These are phyloP conservation scores for Colletotrichum sp. DNA, from an alignment of 2,329 filamentous ascomycete genomes.

Conservation along the genomic window DNA sequence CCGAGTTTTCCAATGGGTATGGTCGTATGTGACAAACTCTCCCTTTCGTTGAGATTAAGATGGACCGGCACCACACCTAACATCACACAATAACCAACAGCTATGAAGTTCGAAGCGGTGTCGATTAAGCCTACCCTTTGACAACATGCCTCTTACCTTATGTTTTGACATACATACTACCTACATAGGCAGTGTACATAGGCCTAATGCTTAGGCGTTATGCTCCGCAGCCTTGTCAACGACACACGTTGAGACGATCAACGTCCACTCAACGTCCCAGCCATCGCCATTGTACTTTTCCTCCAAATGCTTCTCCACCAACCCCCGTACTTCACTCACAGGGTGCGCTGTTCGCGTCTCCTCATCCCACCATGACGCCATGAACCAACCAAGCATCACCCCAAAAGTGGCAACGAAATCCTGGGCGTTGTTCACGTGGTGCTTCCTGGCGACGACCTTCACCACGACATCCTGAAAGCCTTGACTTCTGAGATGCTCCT, in stretches of 20 bases:
- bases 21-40: rapidly evolving
- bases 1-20: too few species aligned
- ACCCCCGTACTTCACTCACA: background rate
- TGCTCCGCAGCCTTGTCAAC: background rate
- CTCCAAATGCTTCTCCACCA: background rate
- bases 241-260: background rate
- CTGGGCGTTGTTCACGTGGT: background rate
- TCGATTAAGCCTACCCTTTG: too few species aligned
- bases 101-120: rapidly evolving
- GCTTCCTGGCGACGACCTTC: background rate
- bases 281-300: background rate
- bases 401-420: background rate
- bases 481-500: background rate
- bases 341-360: background rate
- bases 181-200: background rate
- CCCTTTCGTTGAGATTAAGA: too few species aligned
- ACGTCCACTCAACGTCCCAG: background rate
- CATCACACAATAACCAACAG: too few species aligned
- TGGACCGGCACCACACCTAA: too few species aligned
- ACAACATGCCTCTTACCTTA: too few species aligned
- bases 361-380: background rate
- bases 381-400: background rate
- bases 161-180: too few species aligned
- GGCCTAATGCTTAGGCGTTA: background rate
- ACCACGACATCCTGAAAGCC: background rate